phyloP scores from a whole-genome alignment of 2,329 filamentous ascomycete species.

The Colletotrichum sp. region DNA sequence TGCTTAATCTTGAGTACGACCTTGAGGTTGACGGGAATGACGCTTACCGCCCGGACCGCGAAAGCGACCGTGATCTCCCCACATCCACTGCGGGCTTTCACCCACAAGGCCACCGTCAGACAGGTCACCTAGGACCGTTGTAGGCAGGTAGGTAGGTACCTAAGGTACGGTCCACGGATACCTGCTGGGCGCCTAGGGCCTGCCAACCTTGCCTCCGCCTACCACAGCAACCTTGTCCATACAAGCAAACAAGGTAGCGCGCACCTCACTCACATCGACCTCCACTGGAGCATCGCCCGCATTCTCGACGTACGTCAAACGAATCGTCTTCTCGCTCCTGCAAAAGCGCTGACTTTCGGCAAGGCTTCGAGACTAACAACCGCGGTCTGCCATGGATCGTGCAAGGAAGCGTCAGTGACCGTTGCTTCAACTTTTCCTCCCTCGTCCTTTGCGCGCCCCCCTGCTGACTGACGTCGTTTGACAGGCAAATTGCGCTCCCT shows the following conservation, averaged over 20 bases:
- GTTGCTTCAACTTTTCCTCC: neutral
- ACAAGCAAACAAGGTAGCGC: neutral
- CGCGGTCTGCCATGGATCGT: conserved; percentile 64
- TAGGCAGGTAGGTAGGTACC: neutral
- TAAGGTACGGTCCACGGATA: neutral
- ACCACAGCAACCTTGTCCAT: neutral
- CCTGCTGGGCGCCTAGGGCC: neutral
- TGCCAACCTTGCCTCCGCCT: neutral
- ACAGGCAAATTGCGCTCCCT: conserved; percentile 88
- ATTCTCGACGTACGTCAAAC: neutral
- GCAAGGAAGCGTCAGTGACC: conserved; percentile 63
- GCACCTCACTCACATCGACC: neutral
- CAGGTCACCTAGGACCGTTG: neutral
- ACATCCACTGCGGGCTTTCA: neutral
- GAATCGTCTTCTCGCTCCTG: neutral
- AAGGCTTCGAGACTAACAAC: conserved; percentile 25
- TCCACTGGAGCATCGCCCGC: neutral
- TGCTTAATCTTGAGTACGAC: neutral
- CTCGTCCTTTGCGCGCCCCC: neutral
- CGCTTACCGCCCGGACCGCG: neutral
- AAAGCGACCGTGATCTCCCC: neutral
- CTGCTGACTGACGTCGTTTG: conserved; percentile 5
- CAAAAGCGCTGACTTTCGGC: neutral
- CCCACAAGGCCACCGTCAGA: neutral
- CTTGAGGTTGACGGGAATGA: neutral